These are phyloP conservation scores for Neolentinus lepideus DNA, from an alignment of 1,284 basidiomycete species.

Conservation along the genomic window DNA sequence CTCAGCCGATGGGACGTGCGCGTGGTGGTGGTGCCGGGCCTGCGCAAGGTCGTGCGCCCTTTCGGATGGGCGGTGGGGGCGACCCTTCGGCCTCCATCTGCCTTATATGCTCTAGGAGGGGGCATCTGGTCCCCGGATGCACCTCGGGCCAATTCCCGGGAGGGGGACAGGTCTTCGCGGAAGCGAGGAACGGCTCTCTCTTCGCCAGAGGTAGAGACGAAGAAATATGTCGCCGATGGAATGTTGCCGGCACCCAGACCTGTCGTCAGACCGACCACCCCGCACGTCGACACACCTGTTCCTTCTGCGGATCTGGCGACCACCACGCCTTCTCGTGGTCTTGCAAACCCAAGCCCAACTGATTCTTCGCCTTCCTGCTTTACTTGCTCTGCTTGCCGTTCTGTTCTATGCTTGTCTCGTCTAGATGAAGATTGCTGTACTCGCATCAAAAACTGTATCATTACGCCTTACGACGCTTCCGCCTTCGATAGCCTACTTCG, in stretches of 20 bases:
- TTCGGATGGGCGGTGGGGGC: neutral
- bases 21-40: no score
- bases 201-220: neutral
- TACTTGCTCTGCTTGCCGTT: neutral
- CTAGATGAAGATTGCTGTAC: neutral
- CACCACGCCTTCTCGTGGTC: neutral
- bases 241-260: conserved; percentile 3
- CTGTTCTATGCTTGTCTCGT: neutral
- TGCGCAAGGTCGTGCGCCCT: neutral
- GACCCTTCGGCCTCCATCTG: conserved; percentile 2
- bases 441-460: conserved; percentile 3
- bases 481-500: conserved; percentile 10
- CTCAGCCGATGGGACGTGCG: no score
- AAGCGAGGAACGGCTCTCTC: neutral
- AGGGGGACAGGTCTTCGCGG: conserved; percentile 2
- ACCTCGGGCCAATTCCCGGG: neutral
- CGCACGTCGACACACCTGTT: neutral
- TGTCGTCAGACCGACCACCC: neutral
- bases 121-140: conserved; percentile 6
- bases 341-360: neutral
- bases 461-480: conserved; percentile 12
- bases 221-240: conserved; percentile 9
- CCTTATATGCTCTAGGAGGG: conserved; percentile 9
- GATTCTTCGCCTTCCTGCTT: no score
- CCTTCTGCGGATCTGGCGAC: neutral